Base-by-base conservation (phyloP, 306 rosid species). In the Glycine latifolia region DNA sequence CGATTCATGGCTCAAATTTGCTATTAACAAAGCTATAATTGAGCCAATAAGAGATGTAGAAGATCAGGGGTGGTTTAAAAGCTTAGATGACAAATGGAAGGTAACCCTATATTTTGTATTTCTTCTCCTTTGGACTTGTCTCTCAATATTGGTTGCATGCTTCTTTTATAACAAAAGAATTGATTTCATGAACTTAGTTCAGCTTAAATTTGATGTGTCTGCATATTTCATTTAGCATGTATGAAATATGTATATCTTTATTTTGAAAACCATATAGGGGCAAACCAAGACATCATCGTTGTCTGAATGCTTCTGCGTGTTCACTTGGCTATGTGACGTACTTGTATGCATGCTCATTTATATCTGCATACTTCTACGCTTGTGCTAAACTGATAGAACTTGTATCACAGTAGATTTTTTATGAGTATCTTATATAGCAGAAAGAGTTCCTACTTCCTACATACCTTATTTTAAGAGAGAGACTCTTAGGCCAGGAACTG, bases 31-130 rank as follows among this genome's bases (percentile, higher is more conserved):
- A 80, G 91, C 87, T 75, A 50, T 91, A 80, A 87, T 95, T 84
- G 89, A 95, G 86, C 94, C 97, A 76, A 85, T 92, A 35, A 84
- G 84, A 33, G 94, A 87, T 65, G 92, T 86, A 47, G 97, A 93
- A 80, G 91, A 90, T 77, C 95, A 91, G 85, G 97, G 93, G 67
- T 95, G 99, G 99, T 93, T 87, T 87, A 90, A 87, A 86, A 82
- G 79, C 71, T 86, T 95, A 82, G 87, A 87, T 85, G 86, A 88
- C 65, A 89, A 75, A 88, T 95, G 99, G 99, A 95, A 95, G 94
- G 99, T 92, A 95, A 90, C 85, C 80, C 81, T 82, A 59, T 78
- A 73, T 76, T 65, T 82, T 70, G 75, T 73, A 26, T 58, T 55
- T 62, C 39, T 10, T 83, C 67, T 67, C 52, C 11, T 78, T 73